These are phyloP conservation scores for Pythium pyrilobum DNA, from an alignment of 352 stramenopile genomes.

Conservation along the genomic window DNA sequence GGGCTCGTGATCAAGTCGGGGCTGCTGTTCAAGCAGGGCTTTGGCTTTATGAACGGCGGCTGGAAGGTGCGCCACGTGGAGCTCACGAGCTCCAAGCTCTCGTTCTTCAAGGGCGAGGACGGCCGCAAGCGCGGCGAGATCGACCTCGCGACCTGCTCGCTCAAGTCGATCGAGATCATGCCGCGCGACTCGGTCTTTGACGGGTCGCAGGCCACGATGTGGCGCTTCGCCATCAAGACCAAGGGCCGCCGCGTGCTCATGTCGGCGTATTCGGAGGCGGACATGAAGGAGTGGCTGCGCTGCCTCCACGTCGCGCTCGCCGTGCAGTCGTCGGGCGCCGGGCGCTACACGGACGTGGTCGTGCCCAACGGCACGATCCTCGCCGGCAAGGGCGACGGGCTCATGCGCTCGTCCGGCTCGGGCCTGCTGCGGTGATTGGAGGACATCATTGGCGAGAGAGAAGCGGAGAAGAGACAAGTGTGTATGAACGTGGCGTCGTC, in stretches of 20 bases:
- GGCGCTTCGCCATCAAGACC: conserved; percentile 68
- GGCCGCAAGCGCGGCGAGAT: conserved; percentile 66
- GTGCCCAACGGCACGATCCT: conserved; percentile 63
- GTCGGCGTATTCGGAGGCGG: conserved; percentile 67
- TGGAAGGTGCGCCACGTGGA: conserved; percentile 79
- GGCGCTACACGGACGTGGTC: conserved; percentile 66
- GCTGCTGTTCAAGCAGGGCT: conserved; percentile 72
- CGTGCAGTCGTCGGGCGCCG: conserved; percentile 38
- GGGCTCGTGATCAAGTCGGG: conserved; percentile 56
- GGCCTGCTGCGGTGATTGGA: conserved; percentile 22
- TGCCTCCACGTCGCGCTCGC: conserved; percentile 71
- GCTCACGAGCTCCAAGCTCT: conserved; percentile 61
- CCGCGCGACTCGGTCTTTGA: conserved; percentile 76
- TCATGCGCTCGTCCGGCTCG: conserved; percentile 41
- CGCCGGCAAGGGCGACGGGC: conserved; percentile 42
- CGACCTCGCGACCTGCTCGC: conserved; percentile 56
- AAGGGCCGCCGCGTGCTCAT: conserved; percentile 62
- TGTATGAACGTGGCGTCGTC: background rate
- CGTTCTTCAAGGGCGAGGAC: conserved; percentile 67
- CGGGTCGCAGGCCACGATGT: conserved; percentile 68
- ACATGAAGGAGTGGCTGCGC: conserved; percentile 85
- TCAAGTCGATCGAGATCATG: conserved; percentile 80
- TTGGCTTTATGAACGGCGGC: conserved; percentile 43
- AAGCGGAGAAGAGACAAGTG: background rate
- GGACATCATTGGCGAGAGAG: background rate